phyloP scores from a whole-genome alignment of 768 basidiomycete species.

The Rhodosporidiobolus odoratus region DNA sequence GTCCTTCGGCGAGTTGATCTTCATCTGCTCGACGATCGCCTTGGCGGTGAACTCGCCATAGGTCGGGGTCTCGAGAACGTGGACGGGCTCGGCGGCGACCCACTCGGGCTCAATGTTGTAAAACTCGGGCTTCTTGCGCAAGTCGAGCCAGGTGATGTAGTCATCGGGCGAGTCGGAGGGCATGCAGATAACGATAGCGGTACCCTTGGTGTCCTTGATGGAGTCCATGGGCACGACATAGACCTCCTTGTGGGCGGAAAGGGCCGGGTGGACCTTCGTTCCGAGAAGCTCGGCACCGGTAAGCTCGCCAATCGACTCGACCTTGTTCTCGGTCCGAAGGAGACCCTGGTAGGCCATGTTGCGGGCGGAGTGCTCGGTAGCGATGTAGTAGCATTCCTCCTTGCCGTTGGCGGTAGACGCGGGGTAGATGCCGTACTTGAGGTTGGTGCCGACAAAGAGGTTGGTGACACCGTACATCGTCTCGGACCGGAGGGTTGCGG shows the following conservation, averaged over 20 bases:
- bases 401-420: slow-evolving; percentile 58
- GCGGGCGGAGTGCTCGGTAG: slow-evolving; percentile 83
- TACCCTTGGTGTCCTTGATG: slow-evolving; percentile 95
- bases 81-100: slow-evolving; percentile 75
- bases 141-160: slow-evolving; percentile 77
- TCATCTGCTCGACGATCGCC: slow-evolving; percentile 74
- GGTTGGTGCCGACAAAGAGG: slow-evolving; percentile 82
- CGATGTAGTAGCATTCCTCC: slow-evolving; percentile 69
- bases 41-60: slow-evolving; percentile 88
- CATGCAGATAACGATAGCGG: slow-evolving; percentile 95
- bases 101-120: slow-evolving; percentile 90
- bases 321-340: slow-evolving; percentile 54
- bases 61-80: slow-evolving; percentile 80
- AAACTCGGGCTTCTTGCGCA: slow-evolving; percentile 92
- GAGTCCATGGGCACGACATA: slow-evolving; percentile 99
- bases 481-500: slow-evolving; percentile 91
- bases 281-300: slow-evolving; percentile 76
- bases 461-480: slow-evolving; percentile 99
- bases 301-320: slow-evolving; percentile 58
- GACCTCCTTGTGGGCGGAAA: slow-evolving; percentile 73
- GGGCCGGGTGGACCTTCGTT: slow-evolving; percentile 82
- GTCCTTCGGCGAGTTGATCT: slow-evolving; percentile 94
- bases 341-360: slow-evolving; percentile 96
- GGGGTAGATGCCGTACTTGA: slow-evolving; percentile 91
- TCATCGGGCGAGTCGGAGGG: slow-evolving; percentile 99